These are phyloP conservation scores for Ajuga reptans DNA, from an alignment of 305 asterid species.

Conservation along the genomic window DNA sequence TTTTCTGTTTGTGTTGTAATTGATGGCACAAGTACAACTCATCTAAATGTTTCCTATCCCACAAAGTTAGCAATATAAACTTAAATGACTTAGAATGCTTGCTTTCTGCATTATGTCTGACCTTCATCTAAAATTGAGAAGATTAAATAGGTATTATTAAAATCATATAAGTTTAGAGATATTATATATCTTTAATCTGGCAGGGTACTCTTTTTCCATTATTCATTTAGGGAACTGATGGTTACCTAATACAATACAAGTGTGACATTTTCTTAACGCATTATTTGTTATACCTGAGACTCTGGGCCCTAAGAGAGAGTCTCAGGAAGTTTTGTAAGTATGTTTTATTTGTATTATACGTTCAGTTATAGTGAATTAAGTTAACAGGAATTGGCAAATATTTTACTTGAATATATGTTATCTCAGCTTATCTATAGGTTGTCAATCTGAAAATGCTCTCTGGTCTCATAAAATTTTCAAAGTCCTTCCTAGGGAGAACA, in stretches of 20 bases:
- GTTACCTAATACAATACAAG: slow-evolving; percentile 1
- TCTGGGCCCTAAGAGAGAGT: background rate
- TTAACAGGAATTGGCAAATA: background rate
- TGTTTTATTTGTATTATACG: background rate
- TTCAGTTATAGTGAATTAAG: background rate
- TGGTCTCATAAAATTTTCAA: background rate
- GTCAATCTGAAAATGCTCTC: background rate
- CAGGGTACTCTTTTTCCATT: slow-evolving; percentile 5
- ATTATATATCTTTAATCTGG: background rate
- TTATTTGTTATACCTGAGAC: slow-evolving; percentile 12
- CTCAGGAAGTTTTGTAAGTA: background rate
- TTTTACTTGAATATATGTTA: background rate
- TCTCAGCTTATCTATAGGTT: background rate
- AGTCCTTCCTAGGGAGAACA: background rate
- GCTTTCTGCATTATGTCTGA: background rate
- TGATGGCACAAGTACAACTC: background rate
- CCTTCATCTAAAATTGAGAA: background rate
- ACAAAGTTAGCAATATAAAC: background rate
- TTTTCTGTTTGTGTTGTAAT: slow-evolving; percentile 10
- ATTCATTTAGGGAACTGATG: slow-evolving; percentile 2
- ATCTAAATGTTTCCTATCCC: background rate
- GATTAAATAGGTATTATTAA: background rate
- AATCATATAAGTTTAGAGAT: background rate
- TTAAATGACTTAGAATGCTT: slow-evolving; percentile 2
- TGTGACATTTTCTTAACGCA: background rate